Conservation (phyloP, 1,284 basidiomycete genomes). For the Cutaneotrichosporon daszewskae region DNA sequence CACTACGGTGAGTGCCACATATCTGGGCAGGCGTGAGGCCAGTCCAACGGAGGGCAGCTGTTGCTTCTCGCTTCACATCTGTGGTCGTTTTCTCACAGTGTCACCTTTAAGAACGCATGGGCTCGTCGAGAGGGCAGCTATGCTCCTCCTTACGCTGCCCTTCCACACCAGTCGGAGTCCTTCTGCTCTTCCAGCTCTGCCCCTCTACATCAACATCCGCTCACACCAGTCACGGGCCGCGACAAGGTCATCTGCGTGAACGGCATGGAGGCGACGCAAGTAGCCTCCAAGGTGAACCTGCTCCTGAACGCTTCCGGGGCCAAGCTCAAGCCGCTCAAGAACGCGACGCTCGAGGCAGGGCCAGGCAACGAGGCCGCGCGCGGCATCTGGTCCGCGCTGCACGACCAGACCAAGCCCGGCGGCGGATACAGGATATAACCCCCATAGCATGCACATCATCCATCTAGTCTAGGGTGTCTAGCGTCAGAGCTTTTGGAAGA, state of each 20-base stretch:
- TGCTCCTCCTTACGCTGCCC: neutral
- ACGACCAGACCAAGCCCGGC: conserved; percentile 32
- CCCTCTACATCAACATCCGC: neutral
- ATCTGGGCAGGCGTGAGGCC: neutral
- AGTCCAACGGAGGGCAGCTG: too few species aligned
- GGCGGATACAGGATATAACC: conserved; percentile 42
- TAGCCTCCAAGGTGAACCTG: conserved; percentile 45
- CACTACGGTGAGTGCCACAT: conserved; percentile 45
- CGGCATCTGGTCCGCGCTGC: conserved; percentile 44
- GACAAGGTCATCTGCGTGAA: conserved; percentile 52
- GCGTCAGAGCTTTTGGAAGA: conserved; percentile 13
- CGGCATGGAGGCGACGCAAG: conserved; percentile 41
- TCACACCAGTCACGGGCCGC: conserved; percentile 46
- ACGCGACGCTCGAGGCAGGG: conserved; percentile 41
- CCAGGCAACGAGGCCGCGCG: conserved; percentile 42
- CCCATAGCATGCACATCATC: neutral
- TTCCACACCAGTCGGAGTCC: neutral
- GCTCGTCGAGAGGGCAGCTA: too few species aligned
- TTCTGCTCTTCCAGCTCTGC: neutral
- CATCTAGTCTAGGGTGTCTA: neutral
- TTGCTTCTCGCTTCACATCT: too few species aligned
- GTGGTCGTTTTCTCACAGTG: too few species aligned
- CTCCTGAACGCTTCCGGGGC: conserved; percentile 45
- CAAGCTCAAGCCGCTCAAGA: conserved; percentile 45
- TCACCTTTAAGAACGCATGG: too few species aligned